Evolutionary conservation across 495 filamentous ascomycete species (phyloP).

Genomic region (Penicillium paxilli): DNA sequence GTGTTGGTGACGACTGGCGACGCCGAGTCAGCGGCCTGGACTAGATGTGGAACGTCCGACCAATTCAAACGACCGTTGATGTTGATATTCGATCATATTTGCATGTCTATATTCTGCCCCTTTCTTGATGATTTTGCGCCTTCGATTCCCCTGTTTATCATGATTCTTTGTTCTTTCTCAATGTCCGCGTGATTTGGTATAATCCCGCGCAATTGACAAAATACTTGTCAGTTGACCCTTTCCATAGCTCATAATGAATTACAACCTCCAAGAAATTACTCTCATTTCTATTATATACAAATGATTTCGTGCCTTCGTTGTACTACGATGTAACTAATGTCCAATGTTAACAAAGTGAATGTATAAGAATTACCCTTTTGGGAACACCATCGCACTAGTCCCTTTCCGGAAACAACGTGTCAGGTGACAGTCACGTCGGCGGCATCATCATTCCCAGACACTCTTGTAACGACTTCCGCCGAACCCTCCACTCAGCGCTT

Average conservation of each 20-base stretch:
- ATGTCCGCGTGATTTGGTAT: constrained; percentile 8
- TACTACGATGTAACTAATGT: too few species aligned
- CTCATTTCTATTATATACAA: too few species aligned
- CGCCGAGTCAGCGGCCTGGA: constrained; percentile 71
- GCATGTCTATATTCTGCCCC: constrained; percentile 31
- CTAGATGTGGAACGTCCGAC: constrained; percentile 35
- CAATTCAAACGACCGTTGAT: constrained; percentile 20
- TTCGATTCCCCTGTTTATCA: constrained; percentile 36
- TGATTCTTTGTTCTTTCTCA: constrained; percentile 16
- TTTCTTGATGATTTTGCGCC: constrained; percentile 26
- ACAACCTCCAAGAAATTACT: neutral
- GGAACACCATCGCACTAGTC: constrained; percentile 13
- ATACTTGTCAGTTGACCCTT: neutral
- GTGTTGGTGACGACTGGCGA: constrained; percentile 81
- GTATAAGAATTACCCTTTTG: neutral
- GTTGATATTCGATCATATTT: constrained; percentile 26
- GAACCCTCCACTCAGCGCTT: constrained; percentile 17
- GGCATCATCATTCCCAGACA: constrained; percentile 41
- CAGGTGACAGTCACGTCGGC: constrained; percentile 40
- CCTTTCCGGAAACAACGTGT: constrained; percentile 17
- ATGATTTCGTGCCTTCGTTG: neutral
- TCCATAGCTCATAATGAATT: neutral
- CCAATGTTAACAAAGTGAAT: too few species aligned
- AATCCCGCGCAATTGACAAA: neutral
- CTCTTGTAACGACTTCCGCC: constrained; percentile 31